These are phyloP conservation scores for Ogataea pignaliae DNA, from an alignment of 805 yeast species.

Conservation along the genomic window DNA sequence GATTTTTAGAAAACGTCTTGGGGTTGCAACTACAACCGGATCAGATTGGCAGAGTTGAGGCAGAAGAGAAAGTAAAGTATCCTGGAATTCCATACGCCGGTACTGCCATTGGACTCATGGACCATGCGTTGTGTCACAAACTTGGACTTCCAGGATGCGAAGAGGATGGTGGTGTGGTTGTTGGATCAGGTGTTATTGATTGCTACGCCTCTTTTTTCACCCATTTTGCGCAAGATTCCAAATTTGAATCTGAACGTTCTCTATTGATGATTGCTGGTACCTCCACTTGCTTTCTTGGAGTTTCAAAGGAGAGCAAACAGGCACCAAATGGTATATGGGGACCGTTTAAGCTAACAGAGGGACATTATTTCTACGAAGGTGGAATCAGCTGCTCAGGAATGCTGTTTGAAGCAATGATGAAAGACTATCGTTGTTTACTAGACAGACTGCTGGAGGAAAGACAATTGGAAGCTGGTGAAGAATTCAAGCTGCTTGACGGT, in stretches of 20 bases:
- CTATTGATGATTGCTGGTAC: conserved; percentile 59
- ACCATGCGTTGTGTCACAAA: conserved; percentile 1
- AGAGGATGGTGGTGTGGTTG: conserved; percentile 8
- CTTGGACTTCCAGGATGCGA: neutral
- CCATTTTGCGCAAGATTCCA: neutral
- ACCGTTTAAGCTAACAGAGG: conserved; percentile 40
- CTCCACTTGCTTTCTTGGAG: conserved; percentile 49
- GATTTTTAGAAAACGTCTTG: conserved; percentile 7
- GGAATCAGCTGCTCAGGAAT: conserved; percentile 60
- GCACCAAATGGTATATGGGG: conserved; percentile 53
- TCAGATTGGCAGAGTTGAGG: conserved; percentile 31
- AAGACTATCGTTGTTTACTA: conserved; percentile 30
- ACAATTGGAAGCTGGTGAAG: neutral
- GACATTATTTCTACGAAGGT: conserved; percentile 40
- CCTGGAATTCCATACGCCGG: conserved; percentile 30
- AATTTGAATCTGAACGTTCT: conserved; percentile 12
- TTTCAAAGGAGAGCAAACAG: conserved; percentile 13
- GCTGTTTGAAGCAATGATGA: conserved; percentile 43
- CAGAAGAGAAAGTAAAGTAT: neutral
- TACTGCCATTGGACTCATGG: conserved; percentile 22
- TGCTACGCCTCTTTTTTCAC: conserved; percentile 55
- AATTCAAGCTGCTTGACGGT: conserved; percentile 10
- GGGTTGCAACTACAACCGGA: conserved; percentile 10
- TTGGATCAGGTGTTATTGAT: conserved; percentile 52
- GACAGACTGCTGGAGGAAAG: conserved; percentile 4